Evolutionary conservation across 495 filamentous ascomycete species (phyloP).

Genomic region (Penicillium roqueforti): DNA sequence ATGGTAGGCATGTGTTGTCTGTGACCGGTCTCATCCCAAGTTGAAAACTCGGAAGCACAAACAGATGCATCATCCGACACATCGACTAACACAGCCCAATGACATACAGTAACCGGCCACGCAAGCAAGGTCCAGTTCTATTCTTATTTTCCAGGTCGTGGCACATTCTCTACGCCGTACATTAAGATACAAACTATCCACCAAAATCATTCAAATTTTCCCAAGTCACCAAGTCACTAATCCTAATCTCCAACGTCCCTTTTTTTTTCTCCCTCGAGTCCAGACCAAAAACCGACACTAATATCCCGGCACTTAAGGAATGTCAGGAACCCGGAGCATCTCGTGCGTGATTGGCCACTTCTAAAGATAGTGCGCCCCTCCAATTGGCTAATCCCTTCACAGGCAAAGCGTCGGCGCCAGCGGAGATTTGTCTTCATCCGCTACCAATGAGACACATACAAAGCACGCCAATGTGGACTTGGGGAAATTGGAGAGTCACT

Average conservation of each 20-base stretch:
- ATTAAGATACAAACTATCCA: neutral
- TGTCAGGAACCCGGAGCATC: conserved; percentile 11
- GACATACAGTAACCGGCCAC: conserved; percentile 10
- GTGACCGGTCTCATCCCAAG: conserved; percentile 20
- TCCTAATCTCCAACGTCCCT: neutral
- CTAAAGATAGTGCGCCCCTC: conserved; percentile 8
- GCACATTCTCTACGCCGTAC: conserved; percentile 3
- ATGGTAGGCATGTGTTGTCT: neutral
- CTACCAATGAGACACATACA: conserved; percentile 14
- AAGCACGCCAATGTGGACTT: neutral
- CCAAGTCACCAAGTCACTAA: neutral
- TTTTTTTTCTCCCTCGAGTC: conserved; percentile 5
- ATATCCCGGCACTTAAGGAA: conserved; percentile 12
- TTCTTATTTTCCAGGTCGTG: conserved; percentile 9
- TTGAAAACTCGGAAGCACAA: neutral
- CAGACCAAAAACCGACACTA: conserved; percentile 5
- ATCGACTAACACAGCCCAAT: conserved; percentile 12
- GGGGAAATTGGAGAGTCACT: conserved; percentile 17
- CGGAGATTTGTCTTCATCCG: conserved; percentile 15
- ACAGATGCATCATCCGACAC: conserved; percentile 9
- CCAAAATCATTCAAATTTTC: neutral
- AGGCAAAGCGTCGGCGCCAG: conserved; percentile 17
- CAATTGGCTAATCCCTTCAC: conserved; percentile 6
- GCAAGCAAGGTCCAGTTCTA: conserved; percentile 21
- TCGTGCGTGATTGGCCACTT: conserved; percentile 21